phyloP scores from a whole-genome alignment of 306 rosid species.

The Parietaria judaica region DNA sequence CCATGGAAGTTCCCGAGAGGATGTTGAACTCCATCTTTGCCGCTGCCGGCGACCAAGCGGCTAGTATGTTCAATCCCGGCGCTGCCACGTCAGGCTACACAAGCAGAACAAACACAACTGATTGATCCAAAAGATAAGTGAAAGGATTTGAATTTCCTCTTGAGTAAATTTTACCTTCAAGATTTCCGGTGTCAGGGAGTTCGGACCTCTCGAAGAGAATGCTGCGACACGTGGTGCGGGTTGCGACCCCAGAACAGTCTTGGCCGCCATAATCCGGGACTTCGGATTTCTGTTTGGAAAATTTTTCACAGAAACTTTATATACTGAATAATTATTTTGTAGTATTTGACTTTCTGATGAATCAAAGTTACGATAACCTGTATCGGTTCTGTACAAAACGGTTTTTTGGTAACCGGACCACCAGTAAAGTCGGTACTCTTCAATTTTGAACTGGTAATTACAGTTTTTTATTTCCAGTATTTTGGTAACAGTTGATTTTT shows the following conservation, averaged over 20 bases:
- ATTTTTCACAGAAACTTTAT: not conserved
- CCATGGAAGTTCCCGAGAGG: slow-evolving; percentile 73
- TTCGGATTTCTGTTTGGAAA: slow-evolving; percentile 29
- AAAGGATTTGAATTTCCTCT: not conserved
- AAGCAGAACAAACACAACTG: slow-evolving; percentile 22
- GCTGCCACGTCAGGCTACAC: slow-evolving; percentile 70
- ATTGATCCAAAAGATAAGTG: not conserved
- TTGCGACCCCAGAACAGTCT: slow-evolving; percentile 49
- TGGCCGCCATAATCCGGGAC: slow-evolving; percentile 49
- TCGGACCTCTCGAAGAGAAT: slow-evolving; percentile 84
- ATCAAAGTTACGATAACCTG: too few species aligned
- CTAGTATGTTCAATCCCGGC: slow-evolving; percentile 74
- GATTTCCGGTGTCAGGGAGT: slow-evolving; percentile 63
- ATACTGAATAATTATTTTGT: too few species aligned
- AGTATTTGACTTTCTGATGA: slow-evolving; percentile 14
- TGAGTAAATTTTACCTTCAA: slow-evolving; percentile 50
- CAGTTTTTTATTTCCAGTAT: too few species aligned
- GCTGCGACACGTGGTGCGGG: slow-evolving; percentile 70
- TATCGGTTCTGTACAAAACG: too few species aligned
- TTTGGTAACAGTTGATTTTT: too few species aligned
- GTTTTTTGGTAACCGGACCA: too few species aligned
- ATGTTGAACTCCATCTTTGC: slow-evolving; percentile 45
- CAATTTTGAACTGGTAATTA: too few species aligned
- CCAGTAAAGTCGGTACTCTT: too few species aligned
- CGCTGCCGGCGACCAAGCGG: slow-evolving; percentile 78